Conservation (phyloP, 1,139 yeast genomes). For the Lodderomyces oxycetoniae region DNA sequence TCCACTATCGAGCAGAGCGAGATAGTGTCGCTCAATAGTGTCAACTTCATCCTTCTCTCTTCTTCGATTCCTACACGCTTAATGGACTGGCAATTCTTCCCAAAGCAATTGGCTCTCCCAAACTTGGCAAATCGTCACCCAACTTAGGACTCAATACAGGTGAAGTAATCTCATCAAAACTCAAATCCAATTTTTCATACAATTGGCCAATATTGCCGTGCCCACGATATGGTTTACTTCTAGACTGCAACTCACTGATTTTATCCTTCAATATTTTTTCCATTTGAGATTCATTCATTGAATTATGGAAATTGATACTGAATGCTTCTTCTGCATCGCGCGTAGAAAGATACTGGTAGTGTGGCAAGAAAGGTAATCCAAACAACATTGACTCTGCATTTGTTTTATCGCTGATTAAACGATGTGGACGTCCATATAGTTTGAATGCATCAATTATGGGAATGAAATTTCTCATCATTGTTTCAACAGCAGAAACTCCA, state of each 20-base stretch:
- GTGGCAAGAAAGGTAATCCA: constrained; percentile 56
- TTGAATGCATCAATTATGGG: constrained; percentile 52
- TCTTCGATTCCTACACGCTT: constrained; percentile 4
- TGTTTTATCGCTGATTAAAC: constrained; percentile 43
- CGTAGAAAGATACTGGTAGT: constrained; percentile 43
- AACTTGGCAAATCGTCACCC: constrained; percentile 6
- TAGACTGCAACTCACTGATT: constrained; percentile 14
- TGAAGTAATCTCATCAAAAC: constrained; percentile 16
- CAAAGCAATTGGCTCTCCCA: constrained; percentile 12
- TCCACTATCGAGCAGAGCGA: too few relatives aligned
- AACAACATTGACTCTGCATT: constrained; percentile 45
- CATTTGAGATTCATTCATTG: constrained; percentile 25
- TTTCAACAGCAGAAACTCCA: constrained; percentile 52
- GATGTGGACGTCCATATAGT: constrained; percentile 53
- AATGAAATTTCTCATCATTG: constrained; percentile 50
- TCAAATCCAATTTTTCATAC: constrained; percentile 26
- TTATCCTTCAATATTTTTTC: constrained; percentile 7
- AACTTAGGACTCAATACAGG: constrained; percentile 15
- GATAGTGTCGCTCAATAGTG: too few relatives aligned
- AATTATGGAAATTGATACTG: constrained; percentile 17
- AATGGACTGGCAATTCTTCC: constrained; percentile 9
- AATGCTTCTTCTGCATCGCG: constrained; percentile 36
- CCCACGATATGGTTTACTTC: constrained; percentile 21
- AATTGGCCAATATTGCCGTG: constrained; percentile 30
- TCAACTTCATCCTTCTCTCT: constrained; percentile 1